Conservation (phyloP, 257 asterid species). For the Sherardia arvensis region DNA sequence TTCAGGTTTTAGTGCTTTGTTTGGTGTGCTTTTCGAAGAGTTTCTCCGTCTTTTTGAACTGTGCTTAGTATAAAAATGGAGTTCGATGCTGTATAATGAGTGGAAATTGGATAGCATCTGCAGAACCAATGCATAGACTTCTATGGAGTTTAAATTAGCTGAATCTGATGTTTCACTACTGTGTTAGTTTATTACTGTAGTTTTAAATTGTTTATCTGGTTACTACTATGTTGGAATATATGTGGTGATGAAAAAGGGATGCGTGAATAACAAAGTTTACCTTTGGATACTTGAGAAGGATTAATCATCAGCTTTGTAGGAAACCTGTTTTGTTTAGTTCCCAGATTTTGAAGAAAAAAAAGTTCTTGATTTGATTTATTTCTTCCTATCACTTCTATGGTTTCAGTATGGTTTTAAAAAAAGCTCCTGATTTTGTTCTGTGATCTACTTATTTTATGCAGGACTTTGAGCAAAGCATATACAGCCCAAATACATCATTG, state of each 20-base stretch:
- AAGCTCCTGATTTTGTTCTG: conserved; percentile 8
- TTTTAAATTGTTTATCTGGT: neutral
- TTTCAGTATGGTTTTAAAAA: neutral
- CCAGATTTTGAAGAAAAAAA: neutral
- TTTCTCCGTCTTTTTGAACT: neutral
- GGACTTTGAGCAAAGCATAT: conserved; percentile 76
- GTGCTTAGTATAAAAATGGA: neutral
- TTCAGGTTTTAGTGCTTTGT: neutral
- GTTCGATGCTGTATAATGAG: neutral
- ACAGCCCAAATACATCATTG: conserved; percentile 50
- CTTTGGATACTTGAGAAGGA: neutral
- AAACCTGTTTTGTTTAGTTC: neutral
- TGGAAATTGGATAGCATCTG: neutral
- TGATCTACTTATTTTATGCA: conserved; percentile 15
- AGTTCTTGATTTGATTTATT: neutral
- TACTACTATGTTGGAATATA: neutral
- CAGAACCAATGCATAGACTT: neutral
- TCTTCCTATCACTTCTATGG: neutral
- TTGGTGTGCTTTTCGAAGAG: neutral
- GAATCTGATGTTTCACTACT: neutral
- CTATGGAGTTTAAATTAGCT: neutral
- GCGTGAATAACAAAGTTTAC: neutral
- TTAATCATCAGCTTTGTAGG: neutral
- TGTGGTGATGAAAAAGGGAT: no score
- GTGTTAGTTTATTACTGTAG: neutral